Evolutionary conservation across 139 green algal genomes (phyloP).

Genomic region (Mesotaenium endlicherianum): DNA sequence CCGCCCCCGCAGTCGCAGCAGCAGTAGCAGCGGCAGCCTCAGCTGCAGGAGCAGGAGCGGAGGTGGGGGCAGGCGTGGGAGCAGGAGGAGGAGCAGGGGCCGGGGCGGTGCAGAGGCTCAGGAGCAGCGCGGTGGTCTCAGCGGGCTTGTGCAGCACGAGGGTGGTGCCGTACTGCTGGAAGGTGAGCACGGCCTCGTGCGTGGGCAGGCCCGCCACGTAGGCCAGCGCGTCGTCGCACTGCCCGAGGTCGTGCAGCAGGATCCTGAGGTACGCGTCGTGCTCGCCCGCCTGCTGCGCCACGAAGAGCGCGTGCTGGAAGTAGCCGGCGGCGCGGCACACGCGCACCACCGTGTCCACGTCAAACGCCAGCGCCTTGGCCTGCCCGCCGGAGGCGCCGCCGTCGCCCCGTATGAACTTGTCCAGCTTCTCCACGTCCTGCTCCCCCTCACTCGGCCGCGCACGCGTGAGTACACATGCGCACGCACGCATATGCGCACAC

Average conservation of each 20-base stretch:
- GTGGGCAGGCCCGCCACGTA: constrained; percentile 63
- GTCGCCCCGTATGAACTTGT: constrained; percentile 53
- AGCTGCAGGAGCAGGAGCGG: no score
- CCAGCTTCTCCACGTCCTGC: constrained; percentile 76
- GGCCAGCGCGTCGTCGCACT: constrained; percentile 74
- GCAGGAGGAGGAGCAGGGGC: not conserved
- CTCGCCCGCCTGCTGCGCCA: constrained; percentile 62
- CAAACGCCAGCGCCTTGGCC: constrained; percentile 61
- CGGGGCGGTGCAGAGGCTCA: constrained; percentile 77
- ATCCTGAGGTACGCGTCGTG: constrained; percentile 74
- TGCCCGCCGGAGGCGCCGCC: not conserved
- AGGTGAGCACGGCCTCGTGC: constrained; percentile 49
- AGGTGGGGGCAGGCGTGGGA: no score
- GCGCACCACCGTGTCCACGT: constrained; percentile 82
- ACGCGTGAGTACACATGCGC: not conserved
- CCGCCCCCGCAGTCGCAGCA: not conserved
- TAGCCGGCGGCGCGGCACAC: constrained; percentile 84
- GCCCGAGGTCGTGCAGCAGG: constrained; percentile 79
- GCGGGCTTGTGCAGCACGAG: constrained; percentile 65
- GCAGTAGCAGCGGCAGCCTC: no score
- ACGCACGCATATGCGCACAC: no score
- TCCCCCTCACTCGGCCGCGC: no score
- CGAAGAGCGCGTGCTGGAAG: constrained; percentile 78
- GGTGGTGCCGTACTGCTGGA: constrained; percentile 77
- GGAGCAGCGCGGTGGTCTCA: constrained; percentile 77